These are phyloP conservation scores for Westerdykella aurantiaca DNA, from an alignment of 2,329 filamentous ascomycete genomes.

Conservation along the genomic window DNA sequence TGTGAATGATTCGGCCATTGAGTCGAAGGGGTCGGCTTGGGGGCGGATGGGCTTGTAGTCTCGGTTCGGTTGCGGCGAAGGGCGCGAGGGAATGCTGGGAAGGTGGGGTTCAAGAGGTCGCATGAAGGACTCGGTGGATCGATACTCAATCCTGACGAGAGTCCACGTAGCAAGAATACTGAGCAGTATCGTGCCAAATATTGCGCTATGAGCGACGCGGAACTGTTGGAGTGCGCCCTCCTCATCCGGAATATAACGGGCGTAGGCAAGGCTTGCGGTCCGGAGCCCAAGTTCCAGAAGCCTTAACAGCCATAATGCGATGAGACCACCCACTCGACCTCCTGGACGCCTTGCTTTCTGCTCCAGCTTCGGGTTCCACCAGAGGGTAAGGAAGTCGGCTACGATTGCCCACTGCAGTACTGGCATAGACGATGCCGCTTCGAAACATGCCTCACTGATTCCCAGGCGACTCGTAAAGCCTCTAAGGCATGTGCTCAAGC, in stretches of 20 bases:
- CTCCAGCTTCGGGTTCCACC: conserved; percentile 65
- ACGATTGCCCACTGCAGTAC: conserved; percentile 37
- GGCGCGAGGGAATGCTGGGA: conserved; percentile 13
- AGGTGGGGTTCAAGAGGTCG: conserved; percentile 21
- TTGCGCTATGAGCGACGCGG: conserved; percentile 50
- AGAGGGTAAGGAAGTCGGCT: conserved; percentile 50
- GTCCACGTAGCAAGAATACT: conserved; percentile 38
- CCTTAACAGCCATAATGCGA: conserved; percentile 63
- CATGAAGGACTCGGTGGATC: conserved; percentile 27
- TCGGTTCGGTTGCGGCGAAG: conserved; percentile 8
- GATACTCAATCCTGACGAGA: conserved; percentile 54
- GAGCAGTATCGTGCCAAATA: conserved; percentile 41
- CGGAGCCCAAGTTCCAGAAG: conserved; percentile 54
- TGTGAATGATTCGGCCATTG: conserved; percentile 35
- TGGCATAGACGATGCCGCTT: conserved; percentile 12
- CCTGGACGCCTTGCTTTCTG: conserved; percentile 56
- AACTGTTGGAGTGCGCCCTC: conserved; percentile 33
- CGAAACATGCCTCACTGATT: conserved; percentile 25
- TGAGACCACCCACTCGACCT: conserved; percentile 50
- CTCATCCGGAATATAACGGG: conserved; percentile 14
- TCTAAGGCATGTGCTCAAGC: conserved; percentile 16
- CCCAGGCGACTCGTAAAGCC: conserved; percentile 15
- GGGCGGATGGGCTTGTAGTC: conserved; percentile 22
- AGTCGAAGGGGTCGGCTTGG: conserved; percentile 27
- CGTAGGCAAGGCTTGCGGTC: conserved; percentile 35